phyloP scores from a whole-genome alignment of 2,329 filamentous ascomycete species.

The Clarireedia homoeocarpa region DNA sequence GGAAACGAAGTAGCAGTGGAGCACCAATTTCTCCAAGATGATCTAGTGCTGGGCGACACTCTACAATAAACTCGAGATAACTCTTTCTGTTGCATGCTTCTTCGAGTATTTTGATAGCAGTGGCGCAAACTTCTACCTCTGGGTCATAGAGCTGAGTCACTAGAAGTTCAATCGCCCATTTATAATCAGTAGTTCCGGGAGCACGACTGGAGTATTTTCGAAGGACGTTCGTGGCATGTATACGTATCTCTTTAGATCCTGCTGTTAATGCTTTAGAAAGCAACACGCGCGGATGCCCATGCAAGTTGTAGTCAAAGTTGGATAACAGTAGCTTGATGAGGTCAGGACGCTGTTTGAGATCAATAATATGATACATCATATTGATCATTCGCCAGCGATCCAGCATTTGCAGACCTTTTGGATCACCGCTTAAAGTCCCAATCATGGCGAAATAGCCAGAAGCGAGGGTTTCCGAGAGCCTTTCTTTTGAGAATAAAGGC shows the following conservation, averaged over 20 bases:
- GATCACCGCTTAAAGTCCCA: slow-evolving; percentile 75
- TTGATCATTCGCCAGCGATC: slow-evolving; percentile 98
- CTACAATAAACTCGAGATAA: slow-evolving; percentile 91
- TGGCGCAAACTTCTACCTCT: slow-evolving; percentile 91
- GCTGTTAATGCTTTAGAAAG: slow-evolving; percentile 90
- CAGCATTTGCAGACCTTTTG: slow-evolving; percentile 77
- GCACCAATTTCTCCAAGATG: slow-evolving; percentile 96
- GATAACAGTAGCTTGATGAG: slow-evolving; percentile 81
- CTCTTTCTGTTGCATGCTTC: slow-evolving; percentile 91
- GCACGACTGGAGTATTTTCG: slow-evolving; percentile 72
- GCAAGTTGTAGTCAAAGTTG: slow-evolving; percentile 85
- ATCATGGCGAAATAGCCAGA: slow-evolving; percentile 92
- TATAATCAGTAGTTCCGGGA: slow-evolving; percentile 56
- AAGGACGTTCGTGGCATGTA: slow-evolving; percentile 78
- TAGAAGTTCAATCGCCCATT: slow-evolving; percentile 94
- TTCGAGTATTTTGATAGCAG: slow-evolving; percentile 93
- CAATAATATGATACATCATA: slow-evolving; percentile 98
- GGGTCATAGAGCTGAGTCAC: slow-evolving; percentile 98
- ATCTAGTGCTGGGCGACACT: slow-evolving; percentile 88
- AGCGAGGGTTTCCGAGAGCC: slow-evolving; percentile 79
- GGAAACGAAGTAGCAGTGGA: slow-evolving; percentile 80
- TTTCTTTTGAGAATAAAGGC: slow-evolving; percentile 80
- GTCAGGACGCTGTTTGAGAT: slow-evolving; percentile 83
- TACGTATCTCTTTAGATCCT: slow-evolving; percentile 84
- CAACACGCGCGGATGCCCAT: slow-evolving; percentile 84